Evolutionary conservation across 345 rosid genomes (phyloP).

Genomic region (Turnera subulata): DNA sequence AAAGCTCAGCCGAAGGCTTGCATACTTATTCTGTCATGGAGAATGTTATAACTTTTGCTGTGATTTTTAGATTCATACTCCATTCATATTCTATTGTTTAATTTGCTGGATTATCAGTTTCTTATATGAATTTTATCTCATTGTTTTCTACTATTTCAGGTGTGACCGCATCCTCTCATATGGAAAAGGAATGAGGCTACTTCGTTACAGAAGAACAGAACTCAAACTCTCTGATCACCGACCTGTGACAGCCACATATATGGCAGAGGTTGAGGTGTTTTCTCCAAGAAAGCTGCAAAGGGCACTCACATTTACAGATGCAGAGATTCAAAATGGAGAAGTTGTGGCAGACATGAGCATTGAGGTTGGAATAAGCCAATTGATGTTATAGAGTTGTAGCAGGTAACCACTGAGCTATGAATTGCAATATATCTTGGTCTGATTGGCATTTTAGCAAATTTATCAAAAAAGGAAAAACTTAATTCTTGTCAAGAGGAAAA

Average conservation of each 20-base stretch:
- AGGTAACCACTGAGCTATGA: slow-evolving; percentile 25
- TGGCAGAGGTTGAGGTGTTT: slow-evolving; percentile 87
- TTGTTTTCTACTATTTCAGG: slow-evolving; percentile 34
- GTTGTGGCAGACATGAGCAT: slow-evolving; percentile 23
- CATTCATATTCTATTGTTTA: neutral
- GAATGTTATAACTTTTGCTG: neutral
- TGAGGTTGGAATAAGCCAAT: slow-evolving; percentile 29
- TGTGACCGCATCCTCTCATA: slow-evolving; percentile 79
- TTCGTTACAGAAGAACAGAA: slow-evolving; percentile 66
- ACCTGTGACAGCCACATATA: slow-evolving; percentile 77
- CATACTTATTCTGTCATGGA: neutral
- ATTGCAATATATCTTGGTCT: neutral
- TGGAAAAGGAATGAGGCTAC: slow-evolving; percentile 80
- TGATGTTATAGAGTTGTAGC: slow-evolving; percentile 29
- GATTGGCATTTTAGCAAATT: too few species aligned
- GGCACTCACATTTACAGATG: slow-evolving; percentile 80
- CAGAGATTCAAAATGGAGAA: slow-evolving; percentile 67
- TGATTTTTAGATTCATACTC: neutral
- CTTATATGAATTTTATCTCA: neutral
- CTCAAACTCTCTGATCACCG: slow-evolving; percentile 85
- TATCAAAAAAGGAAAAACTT: too few species aligned
- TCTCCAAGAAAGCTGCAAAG: slow-evolving; percentile 68
- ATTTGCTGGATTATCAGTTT: neutral
- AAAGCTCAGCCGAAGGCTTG: too few species aligned
- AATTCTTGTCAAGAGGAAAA: too few species aligned